Base-by-base conservation (phyloP, 805 yeast species). In the Kodamaea kakaduensis region DNA sequence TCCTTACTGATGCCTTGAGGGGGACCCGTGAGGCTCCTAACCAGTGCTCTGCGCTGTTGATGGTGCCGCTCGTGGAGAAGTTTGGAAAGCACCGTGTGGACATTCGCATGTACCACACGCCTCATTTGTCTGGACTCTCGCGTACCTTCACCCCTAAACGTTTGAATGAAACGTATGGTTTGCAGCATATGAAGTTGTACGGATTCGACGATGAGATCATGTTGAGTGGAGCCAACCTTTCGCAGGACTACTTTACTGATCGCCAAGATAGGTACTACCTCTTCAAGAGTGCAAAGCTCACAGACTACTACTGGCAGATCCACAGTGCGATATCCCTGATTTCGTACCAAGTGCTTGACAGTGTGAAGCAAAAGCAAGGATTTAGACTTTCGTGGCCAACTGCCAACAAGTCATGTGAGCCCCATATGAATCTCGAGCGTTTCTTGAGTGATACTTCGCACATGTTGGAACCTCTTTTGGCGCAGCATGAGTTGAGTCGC, bases 171-270 rank as follows among this genome's bases (percentile, higher is more conserved):
- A 89, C 94, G 3, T 75, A 73, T 62, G 98, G 98, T 0, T 70
- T 93, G 34, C 98, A 93, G 58, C 98, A 93, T 54, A 93, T 93
- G 97, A 93, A 93, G 56, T 72, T 93, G 18, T 93, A 93, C 56
- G 98, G 98, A 1, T 79, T 89, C 50, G 98, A 93, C 56, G 78
- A 87, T 50, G 96, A 89, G 52, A 77, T 93, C 26, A 73, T 93
- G 13, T 68, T 93, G 20, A 75, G 84, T 12, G 98, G 97, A 5
- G 98, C 98, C 2, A 93, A 93, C 52, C 67, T 93, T 31, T 86
- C 96, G 0, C 67, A 75, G 23, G 98, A 93, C 60, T 93, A 93
- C 58, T 93, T 93, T 60, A 84, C 95, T 3, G 82, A 90, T 58
- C 77, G 98, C 45, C 98, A 93, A 56, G 98, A 93, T 58, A 67